Evolutionary conservation across 1,284 basidiomycete species (phyloP).

Genomic region (Cryptococcus jaspeensis): DNA sequence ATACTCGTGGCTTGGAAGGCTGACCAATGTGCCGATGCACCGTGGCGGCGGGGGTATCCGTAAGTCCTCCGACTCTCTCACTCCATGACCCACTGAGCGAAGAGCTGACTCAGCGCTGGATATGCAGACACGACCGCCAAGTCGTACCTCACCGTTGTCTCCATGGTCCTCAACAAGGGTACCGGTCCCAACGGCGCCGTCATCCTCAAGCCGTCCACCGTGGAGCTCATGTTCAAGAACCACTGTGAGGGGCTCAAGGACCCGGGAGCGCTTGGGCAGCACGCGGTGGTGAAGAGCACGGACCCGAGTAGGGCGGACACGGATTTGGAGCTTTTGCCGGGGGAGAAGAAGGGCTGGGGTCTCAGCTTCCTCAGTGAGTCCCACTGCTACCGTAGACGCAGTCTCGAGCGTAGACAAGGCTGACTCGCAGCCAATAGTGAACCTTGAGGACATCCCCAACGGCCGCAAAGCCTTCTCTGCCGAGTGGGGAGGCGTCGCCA

Average conservation of each 20-base stretch:
- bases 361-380: constrained; percentile 22
- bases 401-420: not conserved
- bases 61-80: not conserved
- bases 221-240: constrained; percentile 20
- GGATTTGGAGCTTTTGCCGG: constrained; percentile 18
- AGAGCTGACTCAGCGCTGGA: not conserved
- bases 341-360: constrained; percentile 24
- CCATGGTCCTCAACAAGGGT: constrained; percentile 19
- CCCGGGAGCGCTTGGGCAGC: constrained; percentile 15
- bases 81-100: too few species aligned
- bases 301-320: constrained; percentile 6
- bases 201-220: constrained; percentile 18
- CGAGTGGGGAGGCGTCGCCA: constrained; percentile 28
- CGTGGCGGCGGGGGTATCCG: constrained; percentile 19
- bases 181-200: constrained; percentile 11
- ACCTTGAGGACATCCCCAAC: constrained; percentile 22
- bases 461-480: constrained; percentile 20
- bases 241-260: constrained; percentile 18
- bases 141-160: constrained; percentile 20
- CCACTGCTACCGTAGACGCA: not conserved
- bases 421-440: constrained; percentile 9
- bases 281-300: constrained; percentile 14
- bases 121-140: constrained; percentile 11
- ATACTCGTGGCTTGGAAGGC: not conserved
- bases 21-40: constrained; percentile 7